Evolutionary conservation across 2,329 filamentous ascomycete genomes (phyloP), one percentile per base, ranked within the genome.

Genomic region (Fusarium nurragi): DNA sequence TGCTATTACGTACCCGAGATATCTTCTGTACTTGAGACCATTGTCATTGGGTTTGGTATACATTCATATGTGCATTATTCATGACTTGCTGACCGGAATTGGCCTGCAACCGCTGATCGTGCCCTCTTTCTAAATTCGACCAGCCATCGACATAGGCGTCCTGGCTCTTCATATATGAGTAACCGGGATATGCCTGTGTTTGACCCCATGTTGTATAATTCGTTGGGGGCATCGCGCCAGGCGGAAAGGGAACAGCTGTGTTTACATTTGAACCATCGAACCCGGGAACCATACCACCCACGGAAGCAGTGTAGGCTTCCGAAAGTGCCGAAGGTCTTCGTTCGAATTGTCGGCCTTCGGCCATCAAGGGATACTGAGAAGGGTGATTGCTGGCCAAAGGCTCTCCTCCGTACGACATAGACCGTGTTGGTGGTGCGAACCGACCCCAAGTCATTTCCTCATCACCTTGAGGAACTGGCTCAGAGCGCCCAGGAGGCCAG

Each of bases 321-420:
- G 81, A 74, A 53, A 82, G 71, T 4, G 74, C 69, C 11, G 79
- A 78, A 6, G 73, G 67, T 44, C 79, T 81, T 58, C 82, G 77
- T 37, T 82, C 81, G 54, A 80, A 84, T 10, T 76, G 64, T n/a
- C 64, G 70, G 32, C 76, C 71, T 21, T 79, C 77, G 6, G 76
- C 72, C 41, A 81, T 75, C 11, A 78, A 69, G n/a, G 79, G 71
- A 55, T 81, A 84, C 22, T 79, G 77, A 1, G 71, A 61, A 18
- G 77, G 70, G 21, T 76, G 73, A 10, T 77, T 78, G 45, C 72
- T 70, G 5, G 70, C 59, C 53, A 77, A 69, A 32, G 73, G 71
- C 18, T 84, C 83, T 38, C 79, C 77, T 25, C 81, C 77, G 45
- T 82, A 84, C 0, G 83, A 84, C 68, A 84, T 74, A 6, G 83